phyloP scores from a whole-genome alignment of 2,329 filamentous ascomycete species.

The Aureobasidium mangrovei region DNA sequence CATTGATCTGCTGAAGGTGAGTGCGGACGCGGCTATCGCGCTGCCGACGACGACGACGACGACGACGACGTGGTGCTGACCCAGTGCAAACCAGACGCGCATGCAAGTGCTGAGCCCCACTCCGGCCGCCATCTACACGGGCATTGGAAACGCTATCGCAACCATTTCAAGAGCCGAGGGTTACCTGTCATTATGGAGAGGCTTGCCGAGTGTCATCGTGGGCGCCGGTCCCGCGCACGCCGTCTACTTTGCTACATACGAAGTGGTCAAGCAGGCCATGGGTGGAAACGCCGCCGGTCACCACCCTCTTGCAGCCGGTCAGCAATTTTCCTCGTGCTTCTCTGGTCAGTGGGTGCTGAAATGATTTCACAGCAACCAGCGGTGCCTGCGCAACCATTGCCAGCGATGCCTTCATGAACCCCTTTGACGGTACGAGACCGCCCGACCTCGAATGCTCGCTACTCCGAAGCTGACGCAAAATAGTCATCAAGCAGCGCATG shows the following conservation, averaged over 20 bases:
- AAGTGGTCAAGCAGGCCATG: conserved; percentile 91
- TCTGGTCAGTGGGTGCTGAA: conserved; percentile 9
- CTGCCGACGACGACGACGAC: not conserved
- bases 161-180: conserved; percentile 88
- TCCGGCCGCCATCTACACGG: conserved; percentile 72
- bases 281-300: conserved; percentile 86
- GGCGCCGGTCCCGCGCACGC: conserved; percentile 94
- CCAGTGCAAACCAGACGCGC: conserved; percentile 57
- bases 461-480: not conserved
- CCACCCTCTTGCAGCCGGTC: conserved; percentile 87
- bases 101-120: conserved; percentile 93
- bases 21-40: conserved; percentile 19
- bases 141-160: conserved; percentile 84
- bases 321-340: conserved; percentile 19
- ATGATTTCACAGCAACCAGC: conserved; percentile 58
- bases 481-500: conserved; percentile 99
- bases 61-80: not conserved
- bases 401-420: conserved; percentile 98
- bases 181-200: conserved; percentile 85
- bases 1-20: conserved; percentile 92
- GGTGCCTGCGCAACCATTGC: conserved; percentile 93
- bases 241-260: conserved; percentile 97
- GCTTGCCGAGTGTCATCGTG: conserved; percentile 90
- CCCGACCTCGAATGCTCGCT: not conserved
- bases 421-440: conserved; percentile 72